phyloP scores from a whole-genome alignment of 441 rosid species.

The Cnidoscolus chayamansa region DNA sequence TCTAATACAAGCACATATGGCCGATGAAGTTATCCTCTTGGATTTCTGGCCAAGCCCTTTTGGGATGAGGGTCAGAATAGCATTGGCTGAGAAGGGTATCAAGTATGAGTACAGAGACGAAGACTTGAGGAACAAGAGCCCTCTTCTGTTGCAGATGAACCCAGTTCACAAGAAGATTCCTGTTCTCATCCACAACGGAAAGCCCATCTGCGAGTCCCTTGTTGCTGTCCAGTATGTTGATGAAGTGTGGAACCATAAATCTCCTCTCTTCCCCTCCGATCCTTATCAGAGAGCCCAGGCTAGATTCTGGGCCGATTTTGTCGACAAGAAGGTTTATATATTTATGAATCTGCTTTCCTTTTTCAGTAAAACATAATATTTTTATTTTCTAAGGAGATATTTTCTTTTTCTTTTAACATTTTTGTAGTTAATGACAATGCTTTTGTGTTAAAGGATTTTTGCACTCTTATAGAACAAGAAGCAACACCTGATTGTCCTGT shows the following conservation, averaged over 20 bases:
- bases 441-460: too few species aligned
- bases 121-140: conserved; percentile 22
- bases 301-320: conserved; percentile 32
- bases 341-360: background rate
- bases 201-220: conserved; percentile 29
- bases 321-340: conserved; percentile 25
- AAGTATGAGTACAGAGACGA: conserved; percentile 21
- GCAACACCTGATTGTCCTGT: too few species aligned
- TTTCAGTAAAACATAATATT: background rate
- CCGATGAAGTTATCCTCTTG: conserved; percentile 22
- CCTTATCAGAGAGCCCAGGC: conserved; percentile 28
- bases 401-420: too few species aligned
- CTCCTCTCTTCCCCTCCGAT: conserved; percentile 25
- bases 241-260: conserved; percentile 15
- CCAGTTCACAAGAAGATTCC: conserved; percentile 31
- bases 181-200: conserved; percentile 28
- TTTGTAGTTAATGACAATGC: too few species aligned
- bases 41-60: conserved; percentile 32
- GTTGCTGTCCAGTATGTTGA: conserved; percentile 27
- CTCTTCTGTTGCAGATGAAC: conserved; percentile 29
- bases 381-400: too few species aligned
- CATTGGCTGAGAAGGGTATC: conserved; percentile 25
- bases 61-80: conserved; percentile 27
- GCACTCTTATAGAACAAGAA: too few species aligned
- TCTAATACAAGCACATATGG: background rate